These are phyloP conservation scores for Candida montana DNA, from an alignment of 805 yeast genomes.

Conservation along the genomic window DNA sequence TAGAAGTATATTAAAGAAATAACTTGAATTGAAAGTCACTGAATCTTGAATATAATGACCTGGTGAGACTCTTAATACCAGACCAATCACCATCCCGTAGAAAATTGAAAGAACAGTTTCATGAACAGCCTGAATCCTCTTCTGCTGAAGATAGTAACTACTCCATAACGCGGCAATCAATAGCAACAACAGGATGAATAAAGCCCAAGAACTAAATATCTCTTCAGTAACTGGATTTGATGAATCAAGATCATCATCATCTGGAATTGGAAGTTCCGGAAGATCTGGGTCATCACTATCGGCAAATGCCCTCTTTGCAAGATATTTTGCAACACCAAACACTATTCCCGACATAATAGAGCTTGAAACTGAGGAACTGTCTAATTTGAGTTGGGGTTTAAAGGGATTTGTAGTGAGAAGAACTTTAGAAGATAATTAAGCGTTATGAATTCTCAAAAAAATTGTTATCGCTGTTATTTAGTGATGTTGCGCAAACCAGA, in stretches of 20 bases:
- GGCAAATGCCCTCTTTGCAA: conserved; percentile 22
- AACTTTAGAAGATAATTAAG: too few relatives aligned
- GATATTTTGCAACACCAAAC: conserved; percentile 19
- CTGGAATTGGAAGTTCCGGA: conserved; percentile 35
- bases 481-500: too few relatives aligned
- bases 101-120: conserved; percentile 95
- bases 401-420: too few relatives aligned
- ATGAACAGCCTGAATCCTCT: conserved; percentile 91
- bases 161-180: conserved; percentile 92
- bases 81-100: conserved; percentile 94
- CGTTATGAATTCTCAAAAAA: too few relatives aligned
- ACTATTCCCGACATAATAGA: conserved; percentile 21
- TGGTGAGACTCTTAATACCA: conserved; percentile 84
- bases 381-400: too few relatives aligned
- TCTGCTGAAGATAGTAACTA: conserved; percentile 84
- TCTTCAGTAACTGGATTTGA: conserved; percentile 89
- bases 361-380: too few relatives aligned
- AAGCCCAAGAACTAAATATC: conserved; percentile 95
- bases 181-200: conserved; percentile 76
- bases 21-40: conserved; percentile 89
- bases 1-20: conserved; percentile 86
- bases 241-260: conserved; percentile 49
- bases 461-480: too few relatives aligned
- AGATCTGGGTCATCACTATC: conserved; percentile 23
- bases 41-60: conserved; percentile 97